Percentiles rank a stretch among this genome's conserved stretches.
phyloP scores from a whole-genome alignment of 2,329 filamentous ascomycete genomes.

The Stachybotrys chartarum region DNA sequence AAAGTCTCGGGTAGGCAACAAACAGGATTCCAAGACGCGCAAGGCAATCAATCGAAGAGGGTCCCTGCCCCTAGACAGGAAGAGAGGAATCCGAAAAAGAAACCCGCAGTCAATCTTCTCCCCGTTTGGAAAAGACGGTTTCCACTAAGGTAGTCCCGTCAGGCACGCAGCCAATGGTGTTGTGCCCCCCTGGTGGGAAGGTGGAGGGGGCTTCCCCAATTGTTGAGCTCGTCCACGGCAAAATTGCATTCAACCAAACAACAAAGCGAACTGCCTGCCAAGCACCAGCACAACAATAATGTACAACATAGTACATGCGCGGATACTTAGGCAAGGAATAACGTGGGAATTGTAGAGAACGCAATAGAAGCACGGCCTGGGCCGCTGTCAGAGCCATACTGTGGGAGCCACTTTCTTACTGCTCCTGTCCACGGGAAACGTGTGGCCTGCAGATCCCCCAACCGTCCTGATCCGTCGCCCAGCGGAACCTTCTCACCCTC shows the following conservation, averaged over 20 bases:
- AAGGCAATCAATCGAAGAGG: not conserved
- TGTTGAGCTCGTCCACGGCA: constrained; percentile 1
- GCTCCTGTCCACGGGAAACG: not conserved
- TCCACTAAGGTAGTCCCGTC: not conserved
- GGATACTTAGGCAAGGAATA: not conserved
- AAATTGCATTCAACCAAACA: not conserved
- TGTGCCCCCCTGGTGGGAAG: too few relatives aligned
- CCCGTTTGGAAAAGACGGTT: too few relatives aligned
- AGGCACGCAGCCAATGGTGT: not conserved
- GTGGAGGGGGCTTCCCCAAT: not conserved
- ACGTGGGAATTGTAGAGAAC: not conserved
- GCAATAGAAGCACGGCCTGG: not conserved
- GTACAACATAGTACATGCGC: too few relatives aligned
- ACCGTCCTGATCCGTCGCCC: not conserved
- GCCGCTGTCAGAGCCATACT: too few relatives aligned
- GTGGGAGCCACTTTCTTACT: too few relatives aligned
- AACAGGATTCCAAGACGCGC: too few relatives aligned
- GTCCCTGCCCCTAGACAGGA: not conserved
- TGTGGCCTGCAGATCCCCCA: not conserved
- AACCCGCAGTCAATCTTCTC: not conserved
- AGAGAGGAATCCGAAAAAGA: not conserved
- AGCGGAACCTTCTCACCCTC: not conserved
- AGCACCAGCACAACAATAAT: too few relatives aligned
- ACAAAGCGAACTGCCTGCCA: not conserved
- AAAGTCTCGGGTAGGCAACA: too few relatives aligned